Evolutionary conservation across 2,329 filamentous ascomycete genomes (phyloP), one percentile per base, ranked within the genome.

Genomic region (Penicillium italicum): DNA sequence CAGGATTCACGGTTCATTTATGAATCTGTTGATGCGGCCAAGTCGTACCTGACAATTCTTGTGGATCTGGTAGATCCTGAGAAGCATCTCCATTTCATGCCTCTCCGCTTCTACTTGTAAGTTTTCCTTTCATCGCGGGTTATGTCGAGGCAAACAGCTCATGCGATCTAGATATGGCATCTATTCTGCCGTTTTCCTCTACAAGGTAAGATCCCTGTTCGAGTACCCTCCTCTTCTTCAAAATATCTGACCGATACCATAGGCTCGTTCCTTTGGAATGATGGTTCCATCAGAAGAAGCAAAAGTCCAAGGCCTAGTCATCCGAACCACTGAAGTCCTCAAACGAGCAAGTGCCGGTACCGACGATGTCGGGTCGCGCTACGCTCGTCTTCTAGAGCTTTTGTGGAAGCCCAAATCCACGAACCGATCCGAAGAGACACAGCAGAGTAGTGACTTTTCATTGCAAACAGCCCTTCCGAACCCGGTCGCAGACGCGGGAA

Each of bases 1-100:
- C 83, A 83, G 6, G 85, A 87, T 63, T 83, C 84, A 5, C 78
- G 85, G 6, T 87, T 87, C 68, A 86, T 87, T 54, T 87, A 86
- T 66, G 84, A 86, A 65, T 83, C 83, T 2, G 79, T 87, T 8
- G 83, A 86, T 60, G 83, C 85, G 2, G 85, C 84, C 0, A 86
- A 85, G 64, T 80, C 82, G 0, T 78, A 86, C 18, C 72, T 87
- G 14, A 80, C 77, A 16, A 84, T 83, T 1, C 76, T 87, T 20
- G 85, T 83, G 63, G 81, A 80, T 53, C 80, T 79, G 57, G 79
- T 86, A 30, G 80, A 86, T 53, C 82, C 84, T 0, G 77, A 81
- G 48, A 79, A 78, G 16, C 80, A 82, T 42, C 74, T 87, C 16
- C 80, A 83, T 57, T 86, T 83, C 57, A 85, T 87, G 83, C 85